Evolutionary conservation across 352 stramenopile species (phyloP).

Genomic region (Thraustochytrium sp.): DNA sequence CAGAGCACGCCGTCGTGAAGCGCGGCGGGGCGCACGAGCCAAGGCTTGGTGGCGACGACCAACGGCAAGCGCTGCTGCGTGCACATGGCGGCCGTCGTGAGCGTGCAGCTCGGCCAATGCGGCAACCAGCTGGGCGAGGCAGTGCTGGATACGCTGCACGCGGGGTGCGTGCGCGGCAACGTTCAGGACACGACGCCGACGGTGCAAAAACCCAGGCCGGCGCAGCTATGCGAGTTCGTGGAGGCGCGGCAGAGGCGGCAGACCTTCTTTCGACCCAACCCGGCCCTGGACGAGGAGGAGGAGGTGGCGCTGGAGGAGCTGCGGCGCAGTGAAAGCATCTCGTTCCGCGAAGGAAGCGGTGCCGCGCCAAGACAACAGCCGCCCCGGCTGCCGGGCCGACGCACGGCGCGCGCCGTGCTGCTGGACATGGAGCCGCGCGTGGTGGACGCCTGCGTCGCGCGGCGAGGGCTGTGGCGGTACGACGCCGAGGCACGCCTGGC

Average conservation of each 20-base stretch:
- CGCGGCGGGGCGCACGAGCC: no score
- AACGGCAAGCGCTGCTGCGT: no score
- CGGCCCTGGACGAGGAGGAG: background rate
- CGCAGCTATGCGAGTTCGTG: background rate
- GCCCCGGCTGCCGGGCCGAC: background rate
- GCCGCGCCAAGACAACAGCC: background rate
- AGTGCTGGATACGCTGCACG: background rate
- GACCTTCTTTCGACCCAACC: background rate
- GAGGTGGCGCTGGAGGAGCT: background rate
- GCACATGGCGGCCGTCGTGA: background rate
- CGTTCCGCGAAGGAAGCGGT: background rate
- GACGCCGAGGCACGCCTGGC: background rate
- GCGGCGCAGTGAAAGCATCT: background rate
- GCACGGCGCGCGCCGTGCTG: conserved; percentile 61
- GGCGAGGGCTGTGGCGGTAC: conserved; percentile 46
- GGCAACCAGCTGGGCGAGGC: conserved; percentile 43
- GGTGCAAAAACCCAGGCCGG: background rate
- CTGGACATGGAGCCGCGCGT: conserved; percentile 75
- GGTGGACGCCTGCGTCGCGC: conserved; percentile 57
- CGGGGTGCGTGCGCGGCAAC: background rate
- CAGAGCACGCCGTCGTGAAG: no score
- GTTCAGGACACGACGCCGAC: background rate
- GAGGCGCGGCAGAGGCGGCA: background rate
- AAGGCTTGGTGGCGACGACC: no score
- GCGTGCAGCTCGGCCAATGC: conserved; percentile 42